phyloP scores from a whole-genome alignment of 108 stramenopile genomes.

The Fragilaria crotonensis region DNA sequence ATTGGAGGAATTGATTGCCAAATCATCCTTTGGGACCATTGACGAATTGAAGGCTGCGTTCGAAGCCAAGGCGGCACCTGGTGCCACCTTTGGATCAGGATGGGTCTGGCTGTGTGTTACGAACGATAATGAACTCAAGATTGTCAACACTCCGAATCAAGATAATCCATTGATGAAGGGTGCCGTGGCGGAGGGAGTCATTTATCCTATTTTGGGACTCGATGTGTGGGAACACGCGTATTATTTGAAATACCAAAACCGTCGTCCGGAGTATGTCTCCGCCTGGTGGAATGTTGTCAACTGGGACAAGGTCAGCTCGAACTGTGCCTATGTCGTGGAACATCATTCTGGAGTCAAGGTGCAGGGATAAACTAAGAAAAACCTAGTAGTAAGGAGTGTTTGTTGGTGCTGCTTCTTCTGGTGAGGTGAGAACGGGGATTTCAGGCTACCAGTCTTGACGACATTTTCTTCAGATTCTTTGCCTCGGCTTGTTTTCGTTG shows the following conservation, averaged over 20 bases:
- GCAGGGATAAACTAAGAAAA: neutral
- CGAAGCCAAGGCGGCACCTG: constrained; percentile 84
- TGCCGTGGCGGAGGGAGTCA: constrained; percentile 77
- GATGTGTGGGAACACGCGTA: constrained; percentile 99
- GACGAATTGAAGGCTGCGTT: constrained; percentile 88
- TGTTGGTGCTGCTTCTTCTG: too few species aligned
- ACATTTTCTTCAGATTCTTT: too few species aligned
- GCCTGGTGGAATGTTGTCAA: constrained; percentile 97
- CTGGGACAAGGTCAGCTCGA: constrained; percentile 91
- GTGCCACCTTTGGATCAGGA: constrained; percentile 91
- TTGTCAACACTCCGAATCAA: constrained; percentile 93
- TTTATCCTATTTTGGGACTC: constrained; percentile 94
- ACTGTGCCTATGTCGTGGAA: constrained; percentile 78
- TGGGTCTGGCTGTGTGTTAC: constrained; percentile 96
- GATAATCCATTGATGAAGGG: constrained; percentile 97
- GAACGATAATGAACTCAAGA: constrained; percentile 75
- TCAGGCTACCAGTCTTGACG: too few species aligned
- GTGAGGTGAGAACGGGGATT: too few species aligned
- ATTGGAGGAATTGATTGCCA: constrained; percentile 73
- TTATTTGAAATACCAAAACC: constrained; percentile 99
- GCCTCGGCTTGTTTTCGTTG: too few species aligned
- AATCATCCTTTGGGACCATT: constrained; percentile 78
- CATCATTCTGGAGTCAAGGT: constrained; percentile 69
- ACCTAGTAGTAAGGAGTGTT: too few species aligned
- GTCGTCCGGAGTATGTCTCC: constrained; percentile 87